These are phyloP conservation scores for Helicocarpus griseus DNA, from an alignment of 2,329 filamentous ascomycete genomes.

Conservation along the genomic window DNA sequence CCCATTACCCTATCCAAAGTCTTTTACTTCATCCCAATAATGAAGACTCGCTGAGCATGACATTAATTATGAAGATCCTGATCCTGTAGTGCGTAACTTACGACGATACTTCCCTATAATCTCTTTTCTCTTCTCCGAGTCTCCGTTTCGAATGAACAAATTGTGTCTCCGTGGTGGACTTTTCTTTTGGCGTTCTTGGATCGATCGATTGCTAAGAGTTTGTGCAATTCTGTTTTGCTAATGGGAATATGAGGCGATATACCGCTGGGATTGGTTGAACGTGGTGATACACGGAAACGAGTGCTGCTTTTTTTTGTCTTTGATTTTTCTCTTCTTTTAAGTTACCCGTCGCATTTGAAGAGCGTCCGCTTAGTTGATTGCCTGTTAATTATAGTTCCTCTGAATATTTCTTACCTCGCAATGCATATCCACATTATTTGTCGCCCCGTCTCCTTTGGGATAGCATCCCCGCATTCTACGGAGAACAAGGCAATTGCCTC, in stretches of 20 bases:
- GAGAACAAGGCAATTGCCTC: no score
- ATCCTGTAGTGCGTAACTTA: constrained; percentile 3
- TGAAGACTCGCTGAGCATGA: constrained; percentile 2
- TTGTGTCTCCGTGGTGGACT: not conserved
- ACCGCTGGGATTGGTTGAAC: not conserved
- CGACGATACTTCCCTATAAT: not conserved
- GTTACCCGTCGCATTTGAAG: no score
- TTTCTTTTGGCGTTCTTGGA: not conserved
- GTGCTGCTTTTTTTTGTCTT: not conserved
- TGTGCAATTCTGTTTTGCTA: not conserved
- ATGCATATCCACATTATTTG: no score
- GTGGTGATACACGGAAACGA: not conserved
- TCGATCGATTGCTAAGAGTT: not conserved
- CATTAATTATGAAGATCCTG: constrained; percentile 4
- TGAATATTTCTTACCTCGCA: no score
- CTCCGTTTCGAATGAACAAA: not conserved
- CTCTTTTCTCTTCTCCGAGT: not conserved
- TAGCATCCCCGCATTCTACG: no score
- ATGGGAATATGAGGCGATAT: not conserved
- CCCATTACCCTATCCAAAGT: not conserved
- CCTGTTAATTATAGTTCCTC: no score
- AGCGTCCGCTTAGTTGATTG: no score
- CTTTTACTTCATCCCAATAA: not conserved
- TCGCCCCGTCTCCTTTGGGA: no score
- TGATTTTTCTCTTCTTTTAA: no score